Conservation (phyloP, 495 filamentous ascomycete genomes). For the Barbatosphaeria neglecta region DNA sequence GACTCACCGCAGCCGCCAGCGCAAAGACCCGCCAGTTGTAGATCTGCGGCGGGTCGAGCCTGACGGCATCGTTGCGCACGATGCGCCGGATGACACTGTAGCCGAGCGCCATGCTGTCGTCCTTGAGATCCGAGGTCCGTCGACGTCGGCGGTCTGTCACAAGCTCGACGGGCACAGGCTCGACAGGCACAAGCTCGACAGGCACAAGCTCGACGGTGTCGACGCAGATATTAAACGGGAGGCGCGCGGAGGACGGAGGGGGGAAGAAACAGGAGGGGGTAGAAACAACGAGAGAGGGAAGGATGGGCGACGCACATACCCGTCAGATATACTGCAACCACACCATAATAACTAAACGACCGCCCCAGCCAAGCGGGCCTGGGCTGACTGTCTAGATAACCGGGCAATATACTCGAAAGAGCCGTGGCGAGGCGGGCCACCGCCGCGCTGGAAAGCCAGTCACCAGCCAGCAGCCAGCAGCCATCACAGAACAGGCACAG, state of each 20-base stretch:
- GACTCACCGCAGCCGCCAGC: conserved; percentile 54
- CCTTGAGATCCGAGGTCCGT: background rate
- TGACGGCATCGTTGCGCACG: conserved; percentile 72
- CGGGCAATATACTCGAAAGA: background rate
- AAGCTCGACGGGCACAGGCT: background rate
- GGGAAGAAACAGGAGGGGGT: background rate
- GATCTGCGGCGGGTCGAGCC: conserved; percentile 59
- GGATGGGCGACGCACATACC: background rate
- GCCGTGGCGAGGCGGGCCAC: background rate
- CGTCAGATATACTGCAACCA: background rate
- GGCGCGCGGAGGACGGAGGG: background rate
- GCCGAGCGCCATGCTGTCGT: background rate
- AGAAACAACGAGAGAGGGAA: no score
- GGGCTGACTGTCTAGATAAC: no score
- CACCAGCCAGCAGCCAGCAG: background rate
- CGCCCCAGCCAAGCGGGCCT: background rate
- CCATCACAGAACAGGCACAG: background rate
- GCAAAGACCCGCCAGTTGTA: conserved; percentile 68
- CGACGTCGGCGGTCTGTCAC: background rate
- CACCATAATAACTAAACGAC: background rate
- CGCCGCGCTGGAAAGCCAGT: background rate
- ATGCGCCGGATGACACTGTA: conserved; percentile 13
- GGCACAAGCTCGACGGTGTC: background rate
- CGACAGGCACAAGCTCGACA: background rate
- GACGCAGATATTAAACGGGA: no score